These are phyloP conservation scores for Candida maltosa DNA, from an alignment of 805 yeast genomes.

Conservation along the genomic window DNA sequence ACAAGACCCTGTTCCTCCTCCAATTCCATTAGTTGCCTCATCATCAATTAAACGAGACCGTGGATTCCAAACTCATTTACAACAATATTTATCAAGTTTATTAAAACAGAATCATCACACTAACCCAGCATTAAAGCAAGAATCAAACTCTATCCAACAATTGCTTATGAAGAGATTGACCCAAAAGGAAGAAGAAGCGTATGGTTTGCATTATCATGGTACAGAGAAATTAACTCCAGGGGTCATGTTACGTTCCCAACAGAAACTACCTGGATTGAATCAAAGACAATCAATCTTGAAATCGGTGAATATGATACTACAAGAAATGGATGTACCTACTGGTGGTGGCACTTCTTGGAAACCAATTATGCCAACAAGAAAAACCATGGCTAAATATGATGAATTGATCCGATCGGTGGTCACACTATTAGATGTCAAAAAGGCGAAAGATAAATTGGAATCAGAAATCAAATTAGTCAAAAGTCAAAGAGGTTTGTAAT, in stretches of 20 bases:
- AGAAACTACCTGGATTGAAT: conserved; percentile 39
- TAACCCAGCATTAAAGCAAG: conserved; percentile 26
- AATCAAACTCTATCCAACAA: conserved; percentile 38
- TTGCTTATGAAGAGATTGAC: conserved; percentile 56
- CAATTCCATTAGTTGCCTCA: conserved; percentile 54
- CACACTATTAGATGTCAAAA: conserved; percentile 76
- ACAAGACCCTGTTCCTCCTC: conserved; percentile 54
- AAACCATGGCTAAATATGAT: conserved; percentile 74
- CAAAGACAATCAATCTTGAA: conserved; percentile 72
- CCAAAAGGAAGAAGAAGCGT: conserved; percentile 76
- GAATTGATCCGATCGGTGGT: conserved; percentile 66
- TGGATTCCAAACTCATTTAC: conserved; percentile 43
- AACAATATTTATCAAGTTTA: conserved; percentile 38
- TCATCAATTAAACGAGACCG: conserved; percentile 44
- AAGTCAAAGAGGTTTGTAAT: conserved; percentile 36
- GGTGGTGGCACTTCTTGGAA: conserved; percentile 49
- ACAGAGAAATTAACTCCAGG: conserved; percentile 72
- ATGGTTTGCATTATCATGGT: conserved; percentile 77
- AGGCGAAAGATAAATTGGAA: conserved; percentile 81
- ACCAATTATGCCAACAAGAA: conserved; percentile 86
- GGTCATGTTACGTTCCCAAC: conserved; percentile 73
- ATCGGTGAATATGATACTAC: conserved; percentile 64
- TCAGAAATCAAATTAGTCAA: conserved; percentile 57
- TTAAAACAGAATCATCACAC: conserved; percentile 29
- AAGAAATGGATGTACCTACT: conserved; percentile 75